Evolutionary conservation across 1,139 yeast genomes (phyloP).

Genomic region (Pneumocystis oryctolagi): DNA sequence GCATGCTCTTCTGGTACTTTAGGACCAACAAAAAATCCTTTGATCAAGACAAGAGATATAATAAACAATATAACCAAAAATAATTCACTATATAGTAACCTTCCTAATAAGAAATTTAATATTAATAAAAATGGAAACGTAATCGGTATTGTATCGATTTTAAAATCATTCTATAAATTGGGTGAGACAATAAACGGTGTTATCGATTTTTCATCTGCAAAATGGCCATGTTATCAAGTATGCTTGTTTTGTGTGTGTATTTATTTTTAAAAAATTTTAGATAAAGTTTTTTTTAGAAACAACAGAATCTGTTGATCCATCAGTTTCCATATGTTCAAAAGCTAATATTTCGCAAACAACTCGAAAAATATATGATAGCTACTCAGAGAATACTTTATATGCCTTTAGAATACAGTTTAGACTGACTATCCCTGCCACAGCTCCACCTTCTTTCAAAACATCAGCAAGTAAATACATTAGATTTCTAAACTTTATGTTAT

Average conservation of each 20-base stretch:
- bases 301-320: not conserved
- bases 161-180: not conserved
- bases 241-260: not conserved
- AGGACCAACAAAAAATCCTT: not conserved
- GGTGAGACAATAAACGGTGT: not conserved
- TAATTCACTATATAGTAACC: not conserved
- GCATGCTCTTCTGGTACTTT: not conserved
- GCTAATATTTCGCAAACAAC: not conserved
- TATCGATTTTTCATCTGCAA: not conserved
- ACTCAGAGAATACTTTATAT: not conserved
- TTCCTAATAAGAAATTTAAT: not conserved
- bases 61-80: not conserved
- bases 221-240: not conserved
- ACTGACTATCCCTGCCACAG: not conserved
- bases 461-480: not conserved
- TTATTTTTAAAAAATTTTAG: not conserved
- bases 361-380: not conserved
- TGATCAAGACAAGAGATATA: not conserved
- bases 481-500: not conserved
- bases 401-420: not conserved
- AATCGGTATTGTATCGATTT: not conserved
- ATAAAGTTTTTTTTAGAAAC: not conserved
- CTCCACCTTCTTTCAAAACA: not conserved
- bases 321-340: not conserved
- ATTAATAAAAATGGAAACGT: not conserved